Base-by-base conservation (phyloP, 2,329 filamentous ascomycete genomes). In the Neoascochyta sp. region DNA sequence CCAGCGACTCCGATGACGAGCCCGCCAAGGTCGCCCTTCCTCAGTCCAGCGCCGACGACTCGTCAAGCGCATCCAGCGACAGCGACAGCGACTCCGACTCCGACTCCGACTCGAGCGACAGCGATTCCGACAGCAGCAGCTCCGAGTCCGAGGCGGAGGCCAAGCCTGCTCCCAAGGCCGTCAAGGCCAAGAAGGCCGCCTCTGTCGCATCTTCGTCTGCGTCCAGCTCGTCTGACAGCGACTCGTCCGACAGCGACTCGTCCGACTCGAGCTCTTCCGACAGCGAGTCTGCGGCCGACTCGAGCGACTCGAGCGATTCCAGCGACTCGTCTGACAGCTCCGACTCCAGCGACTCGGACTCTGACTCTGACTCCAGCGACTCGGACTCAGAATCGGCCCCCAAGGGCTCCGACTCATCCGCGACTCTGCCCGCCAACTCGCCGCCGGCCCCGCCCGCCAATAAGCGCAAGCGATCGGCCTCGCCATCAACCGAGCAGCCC, bases 391-490 rank as follows among this genome's bases (percentile, higher is more conserved):
- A 30, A 9, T 33, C 24, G 9, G 24, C 44, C 7, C 24, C 22
- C 24, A 57, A 57, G 32, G 35, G 39, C 30, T 76, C 77, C 7
- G 49, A 52, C 29, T 62, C 69, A 23, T 66, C 58, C 28, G 56
- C 55, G 7, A 65, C 64, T 9, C 41, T 64, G 22, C 39, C 50
- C 17, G 52, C 45, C 22, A 45, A 33, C 16, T 59, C 54, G 7
- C 55, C 57, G 9, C 46, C 30, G 12, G 50, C 50, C 7, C 22
- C 46, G 10, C 54, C 60, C 15, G 58, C 58, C 30, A 56, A 57
- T 45, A 74, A 74, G 54, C 61, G 64, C 41, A 71, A 60, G 47
- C 50, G 53, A 48, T 61, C 49, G 27, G 40, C 27, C 9, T 50
- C 47, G 47, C 33, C 60, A 52, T 9, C 58, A 36, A 57, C 22